phyloP scores from a whole-genome alignment of 306 rosid genomes.

The Lupinus albus region DNA sequence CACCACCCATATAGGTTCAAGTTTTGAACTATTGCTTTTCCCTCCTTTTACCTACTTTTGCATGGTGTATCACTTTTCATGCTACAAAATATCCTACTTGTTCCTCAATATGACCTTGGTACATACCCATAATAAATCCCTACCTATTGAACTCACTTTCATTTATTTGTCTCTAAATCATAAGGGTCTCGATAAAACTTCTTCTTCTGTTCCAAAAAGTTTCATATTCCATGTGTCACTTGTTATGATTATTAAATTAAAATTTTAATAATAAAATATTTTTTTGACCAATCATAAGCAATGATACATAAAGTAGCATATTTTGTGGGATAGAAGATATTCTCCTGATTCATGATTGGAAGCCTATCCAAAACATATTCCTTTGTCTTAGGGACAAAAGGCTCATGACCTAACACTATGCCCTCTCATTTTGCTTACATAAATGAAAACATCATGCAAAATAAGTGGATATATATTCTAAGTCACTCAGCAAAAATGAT shows the following conservation, averaged over 20 bases:
- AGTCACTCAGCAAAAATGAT: neutral
- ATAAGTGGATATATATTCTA: conserved; percentile 32
- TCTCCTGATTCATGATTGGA: conserved; percentile 17
- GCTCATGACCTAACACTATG: conserved; percentile 20
- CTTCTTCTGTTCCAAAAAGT: too few species aligned
- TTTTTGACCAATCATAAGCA: too few species aligned
- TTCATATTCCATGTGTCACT: too few species aligned
- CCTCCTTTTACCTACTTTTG: conserved; percentile 35
- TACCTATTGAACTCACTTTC: conserved; percentile 2
- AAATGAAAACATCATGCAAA: conserved; percentile 30
- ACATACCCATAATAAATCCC: neutral
- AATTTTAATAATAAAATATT: too few species aligned
- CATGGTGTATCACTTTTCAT: conserved; percentile 32
- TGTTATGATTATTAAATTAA: too few species aligned
- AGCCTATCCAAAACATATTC: conserved; percentile 21
- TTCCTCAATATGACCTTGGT: neutral
- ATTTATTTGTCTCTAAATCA: conserved; percentile 25
- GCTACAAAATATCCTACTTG: conserved; percentile 43
- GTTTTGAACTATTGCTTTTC: conserved; percentile 1
- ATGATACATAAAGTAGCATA: too few species aligned
- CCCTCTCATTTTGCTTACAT: conserved; percentile 36
- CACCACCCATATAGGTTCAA: conserved; percentile 30
- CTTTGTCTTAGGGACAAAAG: conserved; percentile 29
- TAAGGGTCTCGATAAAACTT: too few species aligned
- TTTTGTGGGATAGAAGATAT: too few species aligned